Conservation (phyloP, 345 rosid genomes). For the Fremontodendron californicum region DNA sequence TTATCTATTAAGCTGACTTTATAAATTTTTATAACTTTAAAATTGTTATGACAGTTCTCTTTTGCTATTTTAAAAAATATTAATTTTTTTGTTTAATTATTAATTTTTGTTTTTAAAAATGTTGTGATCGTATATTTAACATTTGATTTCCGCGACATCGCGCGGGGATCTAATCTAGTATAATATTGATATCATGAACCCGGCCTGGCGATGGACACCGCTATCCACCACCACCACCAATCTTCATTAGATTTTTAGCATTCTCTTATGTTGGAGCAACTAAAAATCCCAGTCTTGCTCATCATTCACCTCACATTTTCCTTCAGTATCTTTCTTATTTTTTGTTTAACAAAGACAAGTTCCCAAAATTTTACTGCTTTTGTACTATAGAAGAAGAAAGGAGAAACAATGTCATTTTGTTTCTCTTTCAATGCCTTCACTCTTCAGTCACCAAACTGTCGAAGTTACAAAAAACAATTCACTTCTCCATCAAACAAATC, state of each 20-base stretch:
- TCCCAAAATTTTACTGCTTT: neutral
- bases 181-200: no score
- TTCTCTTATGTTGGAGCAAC: neutral
- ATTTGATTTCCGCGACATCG: no score
- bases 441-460: slow-evolving; percentile 29
- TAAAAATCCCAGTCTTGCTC: neutral
- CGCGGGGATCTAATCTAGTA: no score
- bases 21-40: no score
- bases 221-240: slow-evolving; percentile 8
- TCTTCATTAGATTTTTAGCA: neutral
- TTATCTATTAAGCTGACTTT: no score
- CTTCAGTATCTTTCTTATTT: neutral
- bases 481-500: slow-evolving; percentile 37
- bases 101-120: no score
- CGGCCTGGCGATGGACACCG: no score
- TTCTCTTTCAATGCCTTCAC: slow-evolving; percentile 41
- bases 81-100: no score
- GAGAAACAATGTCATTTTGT: slow-evolving; percentile 40
- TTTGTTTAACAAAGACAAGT: neutral
- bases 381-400: neutral
- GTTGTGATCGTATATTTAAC: no score
- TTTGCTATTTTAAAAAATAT: no score
- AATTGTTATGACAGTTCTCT: no score
- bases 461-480: slow-evolving; percentile 29
- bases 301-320: slow-evolving; percentile 12